These are phyloP conservation scores for Ophiostoma piceae DNA, from an alignment of 2,329 filamentous ascomycete species.

Conservation along the genomic window DNA sequence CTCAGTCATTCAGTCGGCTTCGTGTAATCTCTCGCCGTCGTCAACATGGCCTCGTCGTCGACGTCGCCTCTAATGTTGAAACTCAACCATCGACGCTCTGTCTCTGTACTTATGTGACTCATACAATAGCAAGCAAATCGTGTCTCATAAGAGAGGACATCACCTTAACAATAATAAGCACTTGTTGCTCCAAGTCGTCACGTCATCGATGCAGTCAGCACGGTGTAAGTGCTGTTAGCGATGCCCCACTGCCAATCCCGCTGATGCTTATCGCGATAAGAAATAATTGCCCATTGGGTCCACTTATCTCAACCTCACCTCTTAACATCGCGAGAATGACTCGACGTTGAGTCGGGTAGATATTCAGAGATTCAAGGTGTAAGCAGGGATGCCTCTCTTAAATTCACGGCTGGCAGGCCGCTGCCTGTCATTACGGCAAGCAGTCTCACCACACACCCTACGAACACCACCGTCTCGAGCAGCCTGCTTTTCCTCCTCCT, in stretches of 20 bases:
- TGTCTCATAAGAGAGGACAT: too few relatives aligned
- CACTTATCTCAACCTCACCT: slow-evolving; percentile 7
- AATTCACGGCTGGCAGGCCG: slow-evolving; percentile 31
- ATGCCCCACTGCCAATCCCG: background rate
- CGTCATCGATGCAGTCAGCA: slow-evolving; percentile 4
- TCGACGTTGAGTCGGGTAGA: background rate
- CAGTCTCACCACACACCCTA: background rate
- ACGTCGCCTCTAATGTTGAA: background rate
- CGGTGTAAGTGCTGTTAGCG: background rate
- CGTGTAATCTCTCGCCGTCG: too few relatives aligned
- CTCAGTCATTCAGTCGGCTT: background rate
- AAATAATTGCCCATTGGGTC: background rate
- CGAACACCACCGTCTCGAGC: background rate
- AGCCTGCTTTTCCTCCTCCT: background rate
- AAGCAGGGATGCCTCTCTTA: background rate
- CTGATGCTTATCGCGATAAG: slow-evolving; percentile 10
- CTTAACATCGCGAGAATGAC: slow-evolving; percentile 2
- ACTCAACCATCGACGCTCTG: too few relatives aligned
- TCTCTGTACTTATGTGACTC: too few relatives aligned
- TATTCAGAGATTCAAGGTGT: background rate
- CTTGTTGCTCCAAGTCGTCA: background rate
- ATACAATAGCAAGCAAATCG: too few relatives aligned
- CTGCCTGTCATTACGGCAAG: slow-evolving; percentile 25
- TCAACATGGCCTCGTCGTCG: background rate
- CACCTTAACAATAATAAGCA: background rate